These are phyloP conservation scores for Capsicum rhomboideum DNA, from an alignment of 257 asterid genomes.

Conservation along the genomic window DNA sequence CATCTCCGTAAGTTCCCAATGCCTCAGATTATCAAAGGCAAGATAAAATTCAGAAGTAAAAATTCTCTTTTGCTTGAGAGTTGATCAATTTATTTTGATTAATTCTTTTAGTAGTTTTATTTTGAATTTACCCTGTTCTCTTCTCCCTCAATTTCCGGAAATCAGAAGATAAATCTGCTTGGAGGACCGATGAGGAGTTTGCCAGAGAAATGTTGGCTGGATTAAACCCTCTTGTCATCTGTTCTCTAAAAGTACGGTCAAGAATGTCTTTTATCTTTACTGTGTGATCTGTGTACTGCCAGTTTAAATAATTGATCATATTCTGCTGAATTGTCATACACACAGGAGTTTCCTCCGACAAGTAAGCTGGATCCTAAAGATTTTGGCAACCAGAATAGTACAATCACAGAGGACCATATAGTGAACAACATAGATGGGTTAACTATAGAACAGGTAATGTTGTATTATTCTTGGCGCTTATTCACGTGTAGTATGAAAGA, in stretches of 20 bases:
- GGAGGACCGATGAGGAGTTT: constrained; percentile 74
- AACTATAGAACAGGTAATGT: constrained; percentile 27
- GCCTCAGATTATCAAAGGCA: constrained; percentile 53
- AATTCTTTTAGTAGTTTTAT: background rate
- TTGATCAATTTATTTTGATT: background rate
- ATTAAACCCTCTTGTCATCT: constrained; percentile 48
- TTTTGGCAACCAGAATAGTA: constrained; percentile 42
- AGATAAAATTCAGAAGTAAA: background rate
- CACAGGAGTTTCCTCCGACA: constrained; percentile 48
- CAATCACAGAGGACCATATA: constrained; percentile 26
- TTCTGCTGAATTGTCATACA: background rate
- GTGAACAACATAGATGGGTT: constrained; percentile 30
- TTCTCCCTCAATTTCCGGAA: background rate
- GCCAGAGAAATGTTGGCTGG: constrained; percentile 66
- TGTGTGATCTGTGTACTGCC: background rate
- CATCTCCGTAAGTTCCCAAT: constrained; percentile 39
- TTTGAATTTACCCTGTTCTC: background rate
- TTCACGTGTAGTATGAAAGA: background rate
- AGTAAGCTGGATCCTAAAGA: constrained; percentile 32
- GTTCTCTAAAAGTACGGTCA: constrained; percentile 34
- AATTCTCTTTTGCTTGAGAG: background rate
- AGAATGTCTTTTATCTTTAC: background rate
- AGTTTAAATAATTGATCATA: background rate
- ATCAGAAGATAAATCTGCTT: constrained; percentile 46
- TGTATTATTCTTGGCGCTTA: background rate